Conservation (phyloP, 164 flowering plant genomes). For the Vitis rotundifolia region DNA sequence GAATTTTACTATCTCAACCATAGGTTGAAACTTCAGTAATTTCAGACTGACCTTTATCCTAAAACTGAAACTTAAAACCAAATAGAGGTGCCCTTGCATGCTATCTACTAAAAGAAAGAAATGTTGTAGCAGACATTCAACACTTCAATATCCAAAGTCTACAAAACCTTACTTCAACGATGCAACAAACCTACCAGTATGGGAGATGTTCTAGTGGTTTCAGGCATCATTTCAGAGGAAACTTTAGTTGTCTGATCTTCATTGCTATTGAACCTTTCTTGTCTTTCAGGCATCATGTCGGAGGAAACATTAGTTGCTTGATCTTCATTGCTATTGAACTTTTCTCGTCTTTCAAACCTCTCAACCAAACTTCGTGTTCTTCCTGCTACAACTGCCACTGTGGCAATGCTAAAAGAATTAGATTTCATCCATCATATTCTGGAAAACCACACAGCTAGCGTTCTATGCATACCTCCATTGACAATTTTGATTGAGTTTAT, state of each 20-base stretch:
- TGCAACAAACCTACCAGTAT: background rate
- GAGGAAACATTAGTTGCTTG: constrained; percentile 13
- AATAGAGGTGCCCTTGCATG: background rate
- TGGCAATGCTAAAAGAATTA: constrained; percentile 16
- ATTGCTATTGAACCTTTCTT: constrained; percentile 19
- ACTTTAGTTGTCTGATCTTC: constrained; percentile 7
- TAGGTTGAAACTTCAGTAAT: background rate
- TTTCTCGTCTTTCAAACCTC: constrained; percentile 79
- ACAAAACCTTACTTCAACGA: background rate
- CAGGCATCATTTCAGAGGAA: background rate
- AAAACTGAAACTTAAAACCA: background rate
- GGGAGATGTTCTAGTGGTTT: constrained; percentile 4
- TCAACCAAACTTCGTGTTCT: constrained; percentile 88
- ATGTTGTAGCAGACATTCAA: background rate
- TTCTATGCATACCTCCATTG: constrained; percentile 59
- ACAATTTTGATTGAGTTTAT: constrained; percentile 45
- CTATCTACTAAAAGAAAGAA: background rate
- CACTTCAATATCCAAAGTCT: background rate
- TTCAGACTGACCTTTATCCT: background rate
- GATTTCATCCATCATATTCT: background rate
- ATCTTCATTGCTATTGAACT: constrained; percentile 27
- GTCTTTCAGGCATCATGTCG: constrained; percentile 30
- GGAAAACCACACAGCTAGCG: constrained; percentile 1
- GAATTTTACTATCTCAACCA: background rate
- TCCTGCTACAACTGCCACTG: constrained; percentile 71